Conservation (phyloP, 2,329 filamentous ascomycete species). For the Ilyonectria sp. region DNA sequence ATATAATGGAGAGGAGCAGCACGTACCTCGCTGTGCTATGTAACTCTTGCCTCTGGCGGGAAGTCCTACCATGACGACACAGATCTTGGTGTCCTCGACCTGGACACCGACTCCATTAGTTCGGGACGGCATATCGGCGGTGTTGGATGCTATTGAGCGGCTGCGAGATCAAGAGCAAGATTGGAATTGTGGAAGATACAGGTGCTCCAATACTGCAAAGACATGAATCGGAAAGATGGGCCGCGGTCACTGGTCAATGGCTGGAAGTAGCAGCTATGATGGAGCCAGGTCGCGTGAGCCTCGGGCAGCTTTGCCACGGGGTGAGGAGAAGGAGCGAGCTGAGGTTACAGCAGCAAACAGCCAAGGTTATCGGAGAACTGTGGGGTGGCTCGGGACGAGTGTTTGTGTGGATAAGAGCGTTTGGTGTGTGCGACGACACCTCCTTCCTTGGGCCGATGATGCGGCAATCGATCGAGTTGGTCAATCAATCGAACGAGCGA, state of each 20-base stretch:
- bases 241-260: conserved; percentile 36
- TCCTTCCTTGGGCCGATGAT: conserved; percentile 23
- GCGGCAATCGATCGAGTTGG: conserved; percentile 26
- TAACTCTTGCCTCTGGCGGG: conserved; percentile 97
- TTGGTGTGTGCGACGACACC: conserved; percentile 22
- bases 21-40: conserved; percentile 94
- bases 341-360: conserved; percentile 18
- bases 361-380: conserved; percentile 17
- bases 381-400: conserved; percentile 19
- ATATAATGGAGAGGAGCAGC: conserved; percentile 15
- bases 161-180: conserved; percentile 28
- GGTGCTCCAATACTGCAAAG: conserved; percentile 47
- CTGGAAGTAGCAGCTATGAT: conserved; percentile 22
- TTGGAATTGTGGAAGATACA: conserved; percentile 30
- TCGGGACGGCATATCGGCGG: conserved; percentile 60
- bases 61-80: conserved; percentile 98
- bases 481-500: conserved; percentile 15
- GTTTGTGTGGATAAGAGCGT: conserved; percentile 11
- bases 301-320: conserved; percentile 31
- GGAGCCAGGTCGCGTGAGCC: conserved; percentile 33
- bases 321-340: conserved; percentile 38
- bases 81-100: conserved; percentile 96
- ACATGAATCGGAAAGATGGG: conserved; percentile 39
- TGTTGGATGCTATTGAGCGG: conserved; percentile 36
- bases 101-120: conserved; percentile 82